Conservation (phyloP, 2,329 filamentous ascomycete genomes). For the Diaporthe capsici region DNA sequence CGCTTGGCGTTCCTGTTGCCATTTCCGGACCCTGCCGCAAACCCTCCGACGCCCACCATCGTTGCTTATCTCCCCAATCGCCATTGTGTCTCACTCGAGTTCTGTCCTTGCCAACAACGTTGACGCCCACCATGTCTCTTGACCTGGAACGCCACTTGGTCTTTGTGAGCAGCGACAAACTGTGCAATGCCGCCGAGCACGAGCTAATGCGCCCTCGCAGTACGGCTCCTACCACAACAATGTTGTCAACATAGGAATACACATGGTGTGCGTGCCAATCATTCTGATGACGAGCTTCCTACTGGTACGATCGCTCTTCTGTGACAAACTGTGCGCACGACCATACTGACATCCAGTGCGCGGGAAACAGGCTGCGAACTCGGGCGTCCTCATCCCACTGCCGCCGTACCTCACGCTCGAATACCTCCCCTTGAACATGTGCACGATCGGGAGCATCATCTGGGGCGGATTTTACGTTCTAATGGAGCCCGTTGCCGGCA, state of each 20-base stretch:
- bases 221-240: slow-evolving; percentile 90
- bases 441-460: slow-evolving; percentile 73
- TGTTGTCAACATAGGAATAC: slow-evolving; percentile 81
- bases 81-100: background rate
- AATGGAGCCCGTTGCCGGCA: slow-evolving; percentile 93
- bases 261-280: slow-evolving; percentile 83
- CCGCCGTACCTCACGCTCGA: slow-evolving; percentile 78
- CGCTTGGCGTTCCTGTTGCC: background rate
- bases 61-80: background rate
- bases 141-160: slow-evolving; percentile 86
- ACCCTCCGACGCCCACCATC: background rate
- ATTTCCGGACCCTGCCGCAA: slow-evolving; percentile 11
- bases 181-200: background rate
- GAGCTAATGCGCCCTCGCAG: slow-evolving; percentile 58
- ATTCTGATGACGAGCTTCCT: slow-evolving; percentile 80
- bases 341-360: slow-evolving; percentile 3
- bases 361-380: slow-evolving; percentile 69
- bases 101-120: background rate
- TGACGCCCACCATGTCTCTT: slow-evolving; percentile 69
- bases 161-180: slow-evolving; percentile 73
- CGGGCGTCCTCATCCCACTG: slow-evolving; percentile 72
- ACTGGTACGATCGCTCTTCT: slow-evolving; percentile 68
- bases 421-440: slow-evolving; percentile 76
- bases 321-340: background rate
- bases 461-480: slow-evolving; percentile 89